Conservation (phyloP, 2,329 filamentous ascomycete species). For the Ambrosiella xylebori region DNA sequence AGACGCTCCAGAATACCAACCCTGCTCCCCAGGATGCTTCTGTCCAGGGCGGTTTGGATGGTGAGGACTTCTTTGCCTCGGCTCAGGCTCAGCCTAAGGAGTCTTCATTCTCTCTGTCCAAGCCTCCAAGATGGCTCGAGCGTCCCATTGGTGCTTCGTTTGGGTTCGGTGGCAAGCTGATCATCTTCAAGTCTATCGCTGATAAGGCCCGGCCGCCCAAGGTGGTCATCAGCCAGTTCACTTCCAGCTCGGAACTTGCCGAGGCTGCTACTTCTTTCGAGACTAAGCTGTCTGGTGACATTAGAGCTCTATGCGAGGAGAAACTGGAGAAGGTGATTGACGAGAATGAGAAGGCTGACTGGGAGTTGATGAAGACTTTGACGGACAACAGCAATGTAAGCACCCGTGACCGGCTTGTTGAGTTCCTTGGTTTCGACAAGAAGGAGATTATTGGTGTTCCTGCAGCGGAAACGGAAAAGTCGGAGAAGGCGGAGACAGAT, state of each 20-base stretch:
- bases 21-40: constrained; percentile 50
- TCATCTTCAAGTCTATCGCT: constrained; percentile 44
- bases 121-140: constrained; percentile 81
- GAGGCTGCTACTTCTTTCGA: constrained; percentile 76
- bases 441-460: constrained; percentile 21
- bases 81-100: constrained; percentile 83
- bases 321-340: constrained; percentile 59
- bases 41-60: constrained; percentile 56
- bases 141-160: constrained; percentile 75
- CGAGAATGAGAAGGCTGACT: constrained; percentile 89
- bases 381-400: constrained; percentile 46
- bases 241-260: constrained; percentile 72
- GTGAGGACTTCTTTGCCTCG: constrained; percentile 91
- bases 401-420: constrained; percentile 68
- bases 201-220: constrained; percentile 55
- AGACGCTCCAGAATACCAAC: constrained; percentile 89
- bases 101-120: constrained; percentile 69
- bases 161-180: constrained; percentile 85
- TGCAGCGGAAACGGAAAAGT: constrained; percentile 19
- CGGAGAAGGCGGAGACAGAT: constrained; percentile 19
- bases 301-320: constrained; percentile 61
- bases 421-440: constrained; percentile 75
- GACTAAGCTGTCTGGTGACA: constrained; percentile 59
- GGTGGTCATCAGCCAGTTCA: constrained; percentile 72
- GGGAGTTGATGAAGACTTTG: constrained; percentile 83